A percentile compares a stretch with the other conserved stretches of the same genome.
phyloP scores from a whole-genome alignment of 2,329 filamentous ascomycete species.

The Trichophyton benhamiae region DNA sequence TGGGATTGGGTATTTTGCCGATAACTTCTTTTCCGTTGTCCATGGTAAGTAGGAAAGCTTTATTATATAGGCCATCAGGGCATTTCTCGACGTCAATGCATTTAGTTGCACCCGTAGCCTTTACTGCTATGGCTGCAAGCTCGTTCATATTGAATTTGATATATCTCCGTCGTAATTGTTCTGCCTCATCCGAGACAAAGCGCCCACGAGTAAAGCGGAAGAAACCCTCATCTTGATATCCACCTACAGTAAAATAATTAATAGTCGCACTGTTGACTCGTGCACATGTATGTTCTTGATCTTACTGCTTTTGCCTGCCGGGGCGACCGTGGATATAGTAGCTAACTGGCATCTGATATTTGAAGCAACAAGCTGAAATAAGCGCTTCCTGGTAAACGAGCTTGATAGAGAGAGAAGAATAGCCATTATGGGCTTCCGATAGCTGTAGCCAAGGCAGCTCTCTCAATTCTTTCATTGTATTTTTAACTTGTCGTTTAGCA shows the following conservation, averaged over 20 bases:
- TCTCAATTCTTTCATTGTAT: too few relatives aligned
- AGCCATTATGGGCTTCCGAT: too few relatives aligned
- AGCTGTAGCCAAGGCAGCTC: too few relatives aligned
- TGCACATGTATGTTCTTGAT: too few relatives aligned
- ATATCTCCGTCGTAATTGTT: conserved; percentile 16
- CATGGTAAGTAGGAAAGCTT: conserved; percentile 22
- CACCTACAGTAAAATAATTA: background rate
- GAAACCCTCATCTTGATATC: conserved; percentile 4
- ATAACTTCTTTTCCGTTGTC: conserved; percentile 13
- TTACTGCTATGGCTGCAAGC: conserved; percentile 15
- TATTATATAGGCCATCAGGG: conserved; percentile 17
- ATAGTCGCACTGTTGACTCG: too few relatives aligned
- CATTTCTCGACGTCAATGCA: conserved; percentile 25
- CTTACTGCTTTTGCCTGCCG: too few relatives aligned
- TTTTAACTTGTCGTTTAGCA: too few relatives aligned
- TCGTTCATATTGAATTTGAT: conserved; percentile 16
- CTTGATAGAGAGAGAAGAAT: too few relatives aligned
- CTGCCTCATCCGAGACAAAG: conserved; percentile 19
- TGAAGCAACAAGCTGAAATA: too few relatives aligned
- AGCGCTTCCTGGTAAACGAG: too few relatives aligned
- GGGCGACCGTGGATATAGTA: too few relatives aligned
- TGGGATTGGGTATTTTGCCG: conserved; percentile 15
- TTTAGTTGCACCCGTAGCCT: conserved; percentile 19
- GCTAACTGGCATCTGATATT: too few relatives aligned
- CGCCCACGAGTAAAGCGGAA: conserved; percentile 22